Conservation (phyloP, 768 basidiomycete species). For the Porpolomopsis calyptriformis region DNA sequence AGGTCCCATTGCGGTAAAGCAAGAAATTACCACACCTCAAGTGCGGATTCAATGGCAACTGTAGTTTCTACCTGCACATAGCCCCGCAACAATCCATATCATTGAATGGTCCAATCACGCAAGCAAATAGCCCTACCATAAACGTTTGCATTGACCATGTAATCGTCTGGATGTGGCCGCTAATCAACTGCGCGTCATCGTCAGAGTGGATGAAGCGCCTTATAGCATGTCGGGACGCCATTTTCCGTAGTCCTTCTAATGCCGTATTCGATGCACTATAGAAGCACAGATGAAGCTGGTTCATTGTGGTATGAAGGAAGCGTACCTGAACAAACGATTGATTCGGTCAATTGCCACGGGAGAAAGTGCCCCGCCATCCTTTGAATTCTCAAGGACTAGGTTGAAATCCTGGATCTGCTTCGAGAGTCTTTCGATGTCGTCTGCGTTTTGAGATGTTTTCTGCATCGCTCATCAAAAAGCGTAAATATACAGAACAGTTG, state of each 20-base stretch:
- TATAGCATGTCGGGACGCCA: constrained; percentile 1
- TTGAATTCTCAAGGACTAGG: not conserved
- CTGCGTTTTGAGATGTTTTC: no score
- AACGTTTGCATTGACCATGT: constrained; percentile 6
- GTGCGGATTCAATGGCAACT: constrained; percentile 4
- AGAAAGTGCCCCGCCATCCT: not conserved
- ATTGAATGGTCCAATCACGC: no score
- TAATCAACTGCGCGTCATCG: not conserved
- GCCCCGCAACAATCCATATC: not conserved
- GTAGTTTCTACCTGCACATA: constrained; percentile 4
- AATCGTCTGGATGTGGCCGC: no score
- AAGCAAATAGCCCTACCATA: not conserved
- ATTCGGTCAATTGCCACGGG: not conserved
- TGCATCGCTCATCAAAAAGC: no score
- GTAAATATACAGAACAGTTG: no score
- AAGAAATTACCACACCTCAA: not conserved
- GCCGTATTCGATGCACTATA: no score
- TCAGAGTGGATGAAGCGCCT: not conserved
- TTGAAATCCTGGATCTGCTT: not conserved
- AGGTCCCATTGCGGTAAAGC: not conserved
- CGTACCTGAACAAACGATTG: constrained; percentile 1
- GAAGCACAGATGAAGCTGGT: not conserved
- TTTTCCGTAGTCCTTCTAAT: no score
- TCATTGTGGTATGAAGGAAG: not conserved
- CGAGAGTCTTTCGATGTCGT: no score